These are phyloP conservation scores for Erythrophleum fordii DNA, from an alignment of 306 rosid genomes.

Conservation along the genomic window DNA sequence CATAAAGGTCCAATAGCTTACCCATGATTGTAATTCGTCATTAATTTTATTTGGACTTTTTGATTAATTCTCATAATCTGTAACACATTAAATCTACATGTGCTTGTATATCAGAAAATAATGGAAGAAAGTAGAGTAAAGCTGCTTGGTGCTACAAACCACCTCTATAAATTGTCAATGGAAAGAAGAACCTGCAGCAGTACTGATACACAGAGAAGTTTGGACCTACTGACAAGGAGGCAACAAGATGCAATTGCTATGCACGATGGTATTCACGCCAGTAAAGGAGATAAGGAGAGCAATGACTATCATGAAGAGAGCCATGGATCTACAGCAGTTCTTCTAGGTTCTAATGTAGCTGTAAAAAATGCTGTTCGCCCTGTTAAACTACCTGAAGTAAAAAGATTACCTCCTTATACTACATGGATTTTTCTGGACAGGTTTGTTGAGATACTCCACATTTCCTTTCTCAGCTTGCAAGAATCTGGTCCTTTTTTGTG, in stretches of 20 bases:
- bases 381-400: slow-evolving; percentile 79
- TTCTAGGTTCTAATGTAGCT: slow-evolving; percentile 90
- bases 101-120: slow-evolving; percentile 61
- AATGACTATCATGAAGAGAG: slow-evolving; percentile 69
- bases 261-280: slow-evolving; percentile 76
- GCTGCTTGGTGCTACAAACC: slow-evolving; percentile 64
- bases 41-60: slow-evolving; percentile 25
- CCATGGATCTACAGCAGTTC: slow-evolving; percentile 89
- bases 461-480: slow-evolving; percentile 30
- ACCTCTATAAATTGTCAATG: slow-evolving; percentile 54
- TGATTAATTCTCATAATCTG: background rate
- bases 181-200: slow-evolving; percentile 59
- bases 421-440: slow-evolving; percentile 99
- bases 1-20: slow-evolving; percentile 59
- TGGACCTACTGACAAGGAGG: slow-evolving; percentile 77
- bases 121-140: slow-evolving; percentile 84
- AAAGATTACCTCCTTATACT: slow-evolving; percentile 92
- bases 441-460: slow-evolving; percentile 47
- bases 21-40: slow-evolving; percentile 18
- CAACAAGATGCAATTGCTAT: slow-evolving; percentile 84
- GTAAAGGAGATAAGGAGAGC: slow-evolving; percentile 63
- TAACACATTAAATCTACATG: background rate
- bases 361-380: slow-evolving; percentile 95
- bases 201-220: slow-evolving; percentile 45
- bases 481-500: background rate